Evolutionary conservation across 257 asterid species (phyloP).

Genomic region (Nicotiana benthamiana): DNA sequence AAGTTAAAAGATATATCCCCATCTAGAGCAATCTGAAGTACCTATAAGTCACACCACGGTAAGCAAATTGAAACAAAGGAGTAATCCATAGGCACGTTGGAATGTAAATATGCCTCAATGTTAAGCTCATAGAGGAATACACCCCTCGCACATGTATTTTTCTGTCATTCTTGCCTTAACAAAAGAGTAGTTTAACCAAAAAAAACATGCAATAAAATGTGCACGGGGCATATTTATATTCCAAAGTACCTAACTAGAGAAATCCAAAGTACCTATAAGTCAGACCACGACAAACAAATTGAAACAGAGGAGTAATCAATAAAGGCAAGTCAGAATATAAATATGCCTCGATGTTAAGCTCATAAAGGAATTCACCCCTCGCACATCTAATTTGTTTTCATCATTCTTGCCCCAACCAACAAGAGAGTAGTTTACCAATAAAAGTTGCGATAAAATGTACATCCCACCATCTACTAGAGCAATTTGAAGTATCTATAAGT

Average conservation of each 20-base stretch:
- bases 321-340: slow-evolving; percentile 17
- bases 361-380: no score
- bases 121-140: neutral
- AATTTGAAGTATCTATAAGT: no score
- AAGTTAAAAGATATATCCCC: neutral
- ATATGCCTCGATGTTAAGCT: slow-evolving; percentile 16
- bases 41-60: no score
- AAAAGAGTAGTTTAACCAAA: neutral
- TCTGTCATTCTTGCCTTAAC: neutral
- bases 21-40: no score
- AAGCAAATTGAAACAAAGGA: neutral
- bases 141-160: neutral
- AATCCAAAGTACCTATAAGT: no score
- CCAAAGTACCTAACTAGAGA: no score
- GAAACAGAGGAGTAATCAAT: neutral
- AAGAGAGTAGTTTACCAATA: neutral
- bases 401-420: neutral
- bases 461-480: neutral
- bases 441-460: neutral
- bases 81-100: neutral
- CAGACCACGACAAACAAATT: neutral
- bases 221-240: no score
- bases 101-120: slow-evolving; percentile 19
- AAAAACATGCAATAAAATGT: no score
- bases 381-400: neutral